Conservation (phyloP, 192 early-diverging fungal genomes). For the Backusella psychrophila region DNA sequence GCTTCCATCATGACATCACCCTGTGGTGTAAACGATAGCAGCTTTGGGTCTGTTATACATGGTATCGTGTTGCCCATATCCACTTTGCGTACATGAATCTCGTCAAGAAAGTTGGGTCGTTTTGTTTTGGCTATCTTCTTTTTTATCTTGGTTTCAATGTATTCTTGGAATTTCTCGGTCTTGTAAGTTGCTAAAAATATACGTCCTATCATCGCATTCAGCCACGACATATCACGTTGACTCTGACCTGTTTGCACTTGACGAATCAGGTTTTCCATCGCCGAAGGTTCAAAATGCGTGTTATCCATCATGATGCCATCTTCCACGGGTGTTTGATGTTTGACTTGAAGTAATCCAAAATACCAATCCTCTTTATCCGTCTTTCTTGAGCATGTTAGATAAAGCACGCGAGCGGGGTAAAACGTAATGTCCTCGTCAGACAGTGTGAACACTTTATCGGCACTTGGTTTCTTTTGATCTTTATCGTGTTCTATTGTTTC, state of each 20-base stretch:
- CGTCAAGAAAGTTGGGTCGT: conserved; percentile 71
- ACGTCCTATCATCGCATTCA: conserved; percentile 83
- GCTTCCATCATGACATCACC: conserved; percentile 79
- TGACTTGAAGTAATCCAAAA: conserved; percentile 64
- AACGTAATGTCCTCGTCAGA: conserved; percentile 24
- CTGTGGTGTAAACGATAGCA: conserved; percentile 59
- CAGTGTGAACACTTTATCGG: conserved; percentile 66
- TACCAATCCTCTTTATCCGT: conserved; percentile 94
- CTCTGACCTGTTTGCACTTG: conserved; percentile 53
- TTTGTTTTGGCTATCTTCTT: conserved; percentile 66
- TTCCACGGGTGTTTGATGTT: conserved; percentile 57
- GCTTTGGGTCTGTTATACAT: conserved; percentile 71
- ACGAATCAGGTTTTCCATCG: conserved; percentile 38
- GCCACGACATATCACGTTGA: conserved; percentile 61
- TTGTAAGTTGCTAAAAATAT: conserved; percentile 71
- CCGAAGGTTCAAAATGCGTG: conserved; percentile 38
- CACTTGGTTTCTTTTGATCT: conserved; percentile 26
- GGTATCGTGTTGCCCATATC: conserved; percentile 78
- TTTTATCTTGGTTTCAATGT: conserved; percentile 64
- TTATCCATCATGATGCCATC: conserved; percentile 25
- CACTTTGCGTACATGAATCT: conserved; percentile 78
- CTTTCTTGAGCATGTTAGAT: conserved; percentile 59
- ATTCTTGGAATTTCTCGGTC: conserved; percentile 56
- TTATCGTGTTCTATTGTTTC: conserved; percentile 1
- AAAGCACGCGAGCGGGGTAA: conserved; percentile 52